Evolutionary conservation across 225 moss, liverwort and hornwort species (phyloP).

Genomic region (Ulota crispa): DNA sequence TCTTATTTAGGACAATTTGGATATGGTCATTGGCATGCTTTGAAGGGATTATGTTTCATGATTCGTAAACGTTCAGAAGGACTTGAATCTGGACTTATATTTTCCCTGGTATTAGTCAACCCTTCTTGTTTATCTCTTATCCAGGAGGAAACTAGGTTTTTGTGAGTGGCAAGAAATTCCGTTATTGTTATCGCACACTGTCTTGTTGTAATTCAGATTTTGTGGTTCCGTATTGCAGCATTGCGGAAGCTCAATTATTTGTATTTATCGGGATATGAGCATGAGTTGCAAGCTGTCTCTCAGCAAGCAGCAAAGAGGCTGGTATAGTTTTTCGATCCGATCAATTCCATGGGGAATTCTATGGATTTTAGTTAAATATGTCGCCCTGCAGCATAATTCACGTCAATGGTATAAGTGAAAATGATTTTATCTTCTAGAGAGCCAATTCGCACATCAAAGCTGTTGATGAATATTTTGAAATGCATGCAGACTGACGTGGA

Average conservation of each 20-base stretch:
- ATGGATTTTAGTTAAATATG: background rate
- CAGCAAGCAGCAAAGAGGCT: constrained; percentile 64
- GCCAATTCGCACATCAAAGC: background rate
- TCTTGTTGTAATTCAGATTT: background rate
- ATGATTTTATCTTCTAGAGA: background rate
- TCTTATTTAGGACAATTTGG: background rate
- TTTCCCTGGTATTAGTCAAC: background rate
- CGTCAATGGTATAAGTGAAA: background rate
- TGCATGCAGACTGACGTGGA: constrained; percentile 63
- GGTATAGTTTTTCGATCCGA: constrained; percentile 30
- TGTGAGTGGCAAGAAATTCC: background rate
- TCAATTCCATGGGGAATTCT: background rate
- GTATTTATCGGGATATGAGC: constrained; percentile 72
- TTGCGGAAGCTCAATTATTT: constrained; percentile 72
- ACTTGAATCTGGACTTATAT: background rate
- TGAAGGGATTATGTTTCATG: background rate
- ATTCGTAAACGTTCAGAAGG: background rate
- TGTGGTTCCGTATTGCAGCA: constrained; percentile 35
- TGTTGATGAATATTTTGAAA: background rate
- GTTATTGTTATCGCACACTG: background rate
- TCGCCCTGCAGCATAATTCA: background rate
- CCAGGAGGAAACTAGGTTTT: background rate
- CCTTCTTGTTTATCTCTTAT: background rate
- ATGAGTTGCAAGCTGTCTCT: constrained; percentile 75
- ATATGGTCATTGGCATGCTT: background rate